Percentiles rank a stretch among this genome's conserved stretches.
Conservation (phyloP, 257 asterid species). For the Solanum rostratum region DNA sequence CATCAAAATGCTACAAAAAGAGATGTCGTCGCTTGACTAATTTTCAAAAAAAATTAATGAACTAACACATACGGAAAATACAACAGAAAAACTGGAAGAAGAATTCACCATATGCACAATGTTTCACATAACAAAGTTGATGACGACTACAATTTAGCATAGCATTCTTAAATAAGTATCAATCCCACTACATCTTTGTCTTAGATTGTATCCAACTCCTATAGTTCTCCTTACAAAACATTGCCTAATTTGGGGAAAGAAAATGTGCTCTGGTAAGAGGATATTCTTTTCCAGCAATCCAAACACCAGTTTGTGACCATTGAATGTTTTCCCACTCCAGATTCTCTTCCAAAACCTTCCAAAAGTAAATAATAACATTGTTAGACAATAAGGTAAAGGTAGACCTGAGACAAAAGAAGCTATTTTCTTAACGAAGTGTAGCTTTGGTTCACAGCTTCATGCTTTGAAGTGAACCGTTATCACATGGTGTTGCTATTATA, state of each 20-base stretch:
- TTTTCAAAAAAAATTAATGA: not conserved
- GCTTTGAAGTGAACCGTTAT: not conserved
- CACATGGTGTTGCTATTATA: not conserved
- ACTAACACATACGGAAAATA: not conserved
- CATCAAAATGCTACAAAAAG: too few relatives aligned
- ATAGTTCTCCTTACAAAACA: not conserved
- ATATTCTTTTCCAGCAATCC: conserved; percentile 72
- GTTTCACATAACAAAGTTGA: not conserved
- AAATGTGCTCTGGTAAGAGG: conserved; percentile 81
- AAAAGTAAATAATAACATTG: not conserved
- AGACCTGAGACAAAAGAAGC: not conserved
- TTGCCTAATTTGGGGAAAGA: conserved; percentile 46
- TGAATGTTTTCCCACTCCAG: conserved; percentile 86
- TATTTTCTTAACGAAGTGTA: not conserved
- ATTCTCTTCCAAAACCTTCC: conserved; percentile 74
- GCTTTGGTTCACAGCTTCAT: not conserved
- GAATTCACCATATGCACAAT: not conserved
- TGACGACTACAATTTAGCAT: not conserved
- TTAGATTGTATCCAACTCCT: not conserved
- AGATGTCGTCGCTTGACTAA: not conserved
- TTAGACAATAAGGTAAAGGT: not conserved
- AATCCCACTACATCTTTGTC: not conserved
- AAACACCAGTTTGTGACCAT: conserved; percentile 83
- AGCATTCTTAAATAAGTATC: not conserved
- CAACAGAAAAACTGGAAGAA: not conserved